Base-by-base conservation (phyloP, 768 basidiomycete genomes). In the Russula sp. region DNA sequence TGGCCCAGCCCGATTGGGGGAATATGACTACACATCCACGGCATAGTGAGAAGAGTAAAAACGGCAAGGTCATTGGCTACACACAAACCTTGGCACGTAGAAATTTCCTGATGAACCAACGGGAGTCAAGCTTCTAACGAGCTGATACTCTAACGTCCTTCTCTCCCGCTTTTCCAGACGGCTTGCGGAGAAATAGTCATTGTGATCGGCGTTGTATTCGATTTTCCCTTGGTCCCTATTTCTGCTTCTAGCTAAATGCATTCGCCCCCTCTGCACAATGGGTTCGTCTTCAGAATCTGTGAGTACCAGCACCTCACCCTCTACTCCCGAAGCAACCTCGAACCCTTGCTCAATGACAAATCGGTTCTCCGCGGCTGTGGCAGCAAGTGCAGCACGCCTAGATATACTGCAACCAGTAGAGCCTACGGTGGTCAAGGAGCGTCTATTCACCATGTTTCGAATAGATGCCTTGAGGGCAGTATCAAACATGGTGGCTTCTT, bases 81-180 rank as follows among this genome's bases (percentile, higher is more conserved):
- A 63, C 38, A 63, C 62, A 22, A 49, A 63, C 62, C 43, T 63
- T 43, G 46, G 18, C 46, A 10, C 16, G 46, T 25, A 39, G 3
- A 38, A n/a, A 63, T 5, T 34, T 5, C 43, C 22, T 46, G 22
- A 29, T 13, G 51, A 16, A 71, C 83, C 60, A 69, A 90, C 85
- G 72, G 82, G 79, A 13, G 90, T 92, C 65, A 96, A 75, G 66
- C 78, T 83, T 29, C 93, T 82, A 9, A 91, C 90, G 10, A 93
- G 75, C 69, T 86, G 78, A 60, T 73, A 67, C 52, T 75, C 73
- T 67, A 90, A 69, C 45, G 71, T 54, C 55, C 64, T 66, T 60
- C 66, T 73, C 16, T 61, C 36, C n/a, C 63, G 67, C 45, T 68
- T 65, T 32, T 34, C 50, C 67, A 68, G 18, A 11, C 65, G 56